A percentile compares a stretch with the other conserved stretches of the same genome.
Evolutionary conservation across 2,329 filamentous ascomycete species (phyloP).

Genomic region (Phaeosphaeriaceae sp.): DNA sequence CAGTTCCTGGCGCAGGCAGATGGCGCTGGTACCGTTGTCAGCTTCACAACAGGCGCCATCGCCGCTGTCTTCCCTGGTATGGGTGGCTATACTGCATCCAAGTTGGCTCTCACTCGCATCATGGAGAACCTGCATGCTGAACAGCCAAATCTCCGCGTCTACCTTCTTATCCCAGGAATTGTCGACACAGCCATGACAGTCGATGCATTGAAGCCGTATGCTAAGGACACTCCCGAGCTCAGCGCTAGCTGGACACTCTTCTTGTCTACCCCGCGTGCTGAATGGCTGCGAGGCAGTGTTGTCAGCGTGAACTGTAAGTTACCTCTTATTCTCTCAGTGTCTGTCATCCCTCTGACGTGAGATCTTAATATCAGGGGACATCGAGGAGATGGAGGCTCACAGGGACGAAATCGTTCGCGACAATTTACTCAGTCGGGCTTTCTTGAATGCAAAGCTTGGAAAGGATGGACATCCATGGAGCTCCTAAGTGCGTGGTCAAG

Average conservation of each 20-base stretch:
- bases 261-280: slow-evolving; percentile 13
- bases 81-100: slow-evolving; percentile 28
- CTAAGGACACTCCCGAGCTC: slow-evolving; percentile 18
- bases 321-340: background rate
- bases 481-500: no score
- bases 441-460: slow-evolving; percentile 25
- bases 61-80: slow-evolving; percentile 17
- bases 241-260: background rate
- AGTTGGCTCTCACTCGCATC: slow-evolving; percentile 27
- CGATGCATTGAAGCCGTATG: slow-evolving; percentile 21
- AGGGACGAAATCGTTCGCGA: slow-evolving; percentile 37
- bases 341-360: slow-evolving; percentile 8
- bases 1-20: slow-evolving; percentile 7
- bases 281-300: slow-evolving; percentile 25
- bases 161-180: slow-evolving; percentile 32
- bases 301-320: slow-evolving; percentile 34
- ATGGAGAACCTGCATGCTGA: slow-evolving; percentile 31
- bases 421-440: slow-evolving; percentile 34
- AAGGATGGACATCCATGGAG: slow-evolving; percentile 24
- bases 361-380: slow-evolving; percentile 25
- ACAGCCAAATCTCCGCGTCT: slow-evolving; percentile 26
- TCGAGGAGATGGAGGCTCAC: slow-evolving; percentile 34
- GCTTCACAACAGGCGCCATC: background rate
- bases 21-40: background rate
- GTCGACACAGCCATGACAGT: slow-evolving; percentile 18